Evolutionary conservation across 2,329 filamentous ascomycete species (phyloP).

Genomic region (Paracoccidioides lutzii): DNA sequence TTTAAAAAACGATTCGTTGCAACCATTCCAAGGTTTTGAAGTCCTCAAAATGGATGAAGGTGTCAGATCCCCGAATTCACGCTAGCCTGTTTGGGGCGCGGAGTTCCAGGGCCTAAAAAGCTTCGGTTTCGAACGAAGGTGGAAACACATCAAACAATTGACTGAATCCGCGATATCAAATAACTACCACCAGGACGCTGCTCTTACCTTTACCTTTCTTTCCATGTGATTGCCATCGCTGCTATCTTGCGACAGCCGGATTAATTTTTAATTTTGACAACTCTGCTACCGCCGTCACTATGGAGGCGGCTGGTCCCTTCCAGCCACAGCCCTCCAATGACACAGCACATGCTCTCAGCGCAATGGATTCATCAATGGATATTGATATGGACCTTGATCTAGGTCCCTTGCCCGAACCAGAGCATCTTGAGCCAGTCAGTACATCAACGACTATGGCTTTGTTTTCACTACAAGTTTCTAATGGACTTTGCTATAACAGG

Average conservation of each 20-base stretch:
- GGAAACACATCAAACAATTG: too few relatives aligned
- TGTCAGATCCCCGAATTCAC: background rate
- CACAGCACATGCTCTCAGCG: slow-evolving; percentile 3
- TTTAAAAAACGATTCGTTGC: background rate
- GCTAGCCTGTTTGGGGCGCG: background rate
- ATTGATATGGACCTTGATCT: slow-evolving; percentile 59
- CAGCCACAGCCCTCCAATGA: slow-evolving; percentile 8
- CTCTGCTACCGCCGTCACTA: slow-evolving; percentile 1
- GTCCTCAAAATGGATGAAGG: too few relatives aligned
- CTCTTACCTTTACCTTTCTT: too few relatives aligned
- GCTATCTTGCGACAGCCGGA: background rate
- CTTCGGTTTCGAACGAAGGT: background rate
- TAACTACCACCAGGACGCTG: background rate
- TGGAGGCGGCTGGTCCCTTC: slow-evolving; percentile 13
- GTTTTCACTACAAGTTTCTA: background rate
- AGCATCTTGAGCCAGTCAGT: slow-evolving; percentile 19
- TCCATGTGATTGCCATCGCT: background rate
- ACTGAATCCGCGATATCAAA: background rate
- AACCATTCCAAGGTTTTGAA: background rate
- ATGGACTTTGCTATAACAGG: background rate
- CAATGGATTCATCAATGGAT: slow-evolving; percentile 42
- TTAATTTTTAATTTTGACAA: background rate
- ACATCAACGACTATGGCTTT: background rate
- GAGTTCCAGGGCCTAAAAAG: background rate
- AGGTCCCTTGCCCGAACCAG: slow-evolving; percentile 35